phyloP scores from a whole-genome alignment of 352 stramenopile genomes.

The Phytophthora fragariae region DNA sequence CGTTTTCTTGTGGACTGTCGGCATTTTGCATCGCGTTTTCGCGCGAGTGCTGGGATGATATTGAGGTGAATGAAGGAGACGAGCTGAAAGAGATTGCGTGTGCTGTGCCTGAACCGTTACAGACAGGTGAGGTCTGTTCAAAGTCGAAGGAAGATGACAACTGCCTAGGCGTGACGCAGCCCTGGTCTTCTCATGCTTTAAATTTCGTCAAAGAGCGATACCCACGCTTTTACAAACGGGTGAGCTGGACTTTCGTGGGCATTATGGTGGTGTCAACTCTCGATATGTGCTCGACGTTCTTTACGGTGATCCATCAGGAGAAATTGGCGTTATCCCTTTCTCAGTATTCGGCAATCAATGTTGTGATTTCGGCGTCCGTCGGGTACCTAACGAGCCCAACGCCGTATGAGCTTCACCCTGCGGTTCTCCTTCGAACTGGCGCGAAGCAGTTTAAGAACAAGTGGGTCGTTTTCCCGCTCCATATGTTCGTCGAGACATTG shows the following conservation, averaged over 20 bases:
- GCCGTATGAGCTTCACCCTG: conserved; percentile 66
- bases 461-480: conserved; percentile 77
- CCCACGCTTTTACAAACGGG: conserved; percentile 69
- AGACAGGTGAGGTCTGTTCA: neutral
- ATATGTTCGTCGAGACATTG: conserved; percentile 75
- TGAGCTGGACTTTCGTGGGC: conserved; percentile 83
- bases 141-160: neutral
- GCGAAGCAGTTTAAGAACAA: conserved; percentile 76
- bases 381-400: conserved; percentile 77
- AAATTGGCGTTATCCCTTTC: conserved; percentile 61
- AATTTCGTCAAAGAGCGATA: conserved; percentile 45
- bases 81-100: conserved; percentile 30
- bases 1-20: conserved; percentile 68
- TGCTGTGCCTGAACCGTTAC: conserved; percentile 3
- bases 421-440: conserved; percentile 59
- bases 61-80: conserved; percentile 47
- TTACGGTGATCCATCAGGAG: conserved; percentile 55
- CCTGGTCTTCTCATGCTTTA: conserved; percentile 34
- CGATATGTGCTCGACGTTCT: conserved; percentile 73
- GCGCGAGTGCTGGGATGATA: conserved; percentile 77
- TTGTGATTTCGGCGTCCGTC: conserved; percentile 66
- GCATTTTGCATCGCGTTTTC: conserved; percentile 78
- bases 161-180: conserved; percentile 1
- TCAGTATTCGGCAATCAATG: conserved; percentile 79
- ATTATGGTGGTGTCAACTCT: conserved; percentile 73